Percentiles rank a stretch among this genome's conserved stretches.
Evolutionary conservation across 2,329 filamentous ascomycete species (phyloP).

Genomic region (Apiospora arundinis): DNA sequence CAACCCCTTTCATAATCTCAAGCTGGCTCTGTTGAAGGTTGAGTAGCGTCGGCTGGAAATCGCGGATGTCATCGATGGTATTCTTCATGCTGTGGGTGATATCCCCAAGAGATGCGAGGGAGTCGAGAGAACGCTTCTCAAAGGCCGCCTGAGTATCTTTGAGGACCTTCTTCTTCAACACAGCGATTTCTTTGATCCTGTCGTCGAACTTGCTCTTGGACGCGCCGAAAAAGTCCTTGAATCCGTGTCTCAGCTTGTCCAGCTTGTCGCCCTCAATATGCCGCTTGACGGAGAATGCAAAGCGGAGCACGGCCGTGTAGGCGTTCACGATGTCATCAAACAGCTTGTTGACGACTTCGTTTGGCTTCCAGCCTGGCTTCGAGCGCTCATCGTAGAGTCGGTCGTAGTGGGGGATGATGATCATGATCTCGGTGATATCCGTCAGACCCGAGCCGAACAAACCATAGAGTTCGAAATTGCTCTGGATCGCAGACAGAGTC

Average conservation of each 20-base stretch:
- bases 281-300: conserved; percentile 1
- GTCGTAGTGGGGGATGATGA: conserved; percentile 6
- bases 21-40: not conserved
- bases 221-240: not conserved
- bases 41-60: not conserved
- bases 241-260: not conserved
- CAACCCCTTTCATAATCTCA: not conserved
- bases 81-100: not conserved
- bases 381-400: not conserved
- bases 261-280: not conserved
- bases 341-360: not conserved
- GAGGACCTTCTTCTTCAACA: not conserved
- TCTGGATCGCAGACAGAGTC: not conserved
- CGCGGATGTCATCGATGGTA: not conserved
- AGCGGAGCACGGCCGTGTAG: not conserved
- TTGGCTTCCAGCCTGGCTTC: not conserved
- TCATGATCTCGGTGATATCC: conserved; percentile 16
- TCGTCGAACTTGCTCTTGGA: not conserved
- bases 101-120: not conserved
- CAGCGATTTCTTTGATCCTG: not conserved
- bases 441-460: not conserved
- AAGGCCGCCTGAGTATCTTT: not conserved
- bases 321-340: not conserved
- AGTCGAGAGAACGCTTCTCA: not conserved
- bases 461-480: not conserved